Evolutionary conservation across 768 basidiomycete genomes (phyloP).

Genomic region (Rubroboletus pulcherrimus): DNA sequence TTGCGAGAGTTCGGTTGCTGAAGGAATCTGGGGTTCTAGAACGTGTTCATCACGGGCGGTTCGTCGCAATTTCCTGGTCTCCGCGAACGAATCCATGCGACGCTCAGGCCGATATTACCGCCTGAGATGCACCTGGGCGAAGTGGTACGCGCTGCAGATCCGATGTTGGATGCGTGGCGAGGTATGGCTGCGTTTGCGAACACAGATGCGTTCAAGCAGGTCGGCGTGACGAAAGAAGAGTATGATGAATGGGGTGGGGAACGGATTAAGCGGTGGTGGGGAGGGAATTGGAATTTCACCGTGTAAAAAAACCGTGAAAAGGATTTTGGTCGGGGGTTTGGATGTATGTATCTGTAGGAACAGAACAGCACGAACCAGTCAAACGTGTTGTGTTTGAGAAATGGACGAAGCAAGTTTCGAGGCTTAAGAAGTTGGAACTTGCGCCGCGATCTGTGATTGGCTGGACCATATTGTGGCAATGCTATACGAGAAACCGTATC

Average conservation of each 20-base stretch:
- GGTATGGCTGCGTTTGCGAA: conserved; percentile 82
- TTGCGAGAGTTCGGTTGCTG: neutral
- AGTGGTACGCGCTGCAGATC: conserved; percentile 61
- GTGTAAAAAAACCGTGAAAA: conserved; percentile 2
- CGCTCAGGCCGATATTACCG: conserved; percentile 81
- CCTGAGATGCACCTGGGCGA: conserved; percentile 67
- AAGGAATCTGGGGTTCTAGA: conserved; percentile 41
- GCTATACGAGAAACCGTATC: too few relatives aligned
- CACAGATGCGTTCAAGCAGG: conserved; percentile 49
- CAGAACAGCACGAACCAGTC: too few relatives aligned
- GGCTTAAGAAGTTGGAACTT: too few relatives aligned
- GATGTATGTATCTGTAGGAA: too few relatives aligned
- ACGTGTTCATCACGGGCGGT: conserved; percentile 85
- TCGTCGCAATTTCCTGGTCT: conserved; percentile 75
- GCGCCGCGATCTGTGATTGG: too few relatives aligned
- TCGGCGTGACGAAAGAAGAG: conserved; percentile 69
- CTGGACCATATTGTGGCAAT: too few relatives aligned
- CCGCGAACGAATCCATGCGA: conserved; percentile 57
- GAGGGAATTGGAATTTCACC: conserved; percentile 75
- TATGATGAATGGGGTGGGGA: conserved; percentile 92
- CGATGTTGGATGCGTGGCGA: conserved; percentile 78
- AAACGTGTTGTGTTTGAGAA: too few relatives aligned
- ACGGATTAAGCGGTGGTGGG: conserved; percentile 85
- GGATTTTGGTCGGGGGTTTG: too few relatives aligned
- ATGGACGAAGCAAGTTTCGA: too few relatives aligned